phyloP scores from a whole-genome alignment of 106 monocot species.

The Narthecium ossifragum region DNA sequence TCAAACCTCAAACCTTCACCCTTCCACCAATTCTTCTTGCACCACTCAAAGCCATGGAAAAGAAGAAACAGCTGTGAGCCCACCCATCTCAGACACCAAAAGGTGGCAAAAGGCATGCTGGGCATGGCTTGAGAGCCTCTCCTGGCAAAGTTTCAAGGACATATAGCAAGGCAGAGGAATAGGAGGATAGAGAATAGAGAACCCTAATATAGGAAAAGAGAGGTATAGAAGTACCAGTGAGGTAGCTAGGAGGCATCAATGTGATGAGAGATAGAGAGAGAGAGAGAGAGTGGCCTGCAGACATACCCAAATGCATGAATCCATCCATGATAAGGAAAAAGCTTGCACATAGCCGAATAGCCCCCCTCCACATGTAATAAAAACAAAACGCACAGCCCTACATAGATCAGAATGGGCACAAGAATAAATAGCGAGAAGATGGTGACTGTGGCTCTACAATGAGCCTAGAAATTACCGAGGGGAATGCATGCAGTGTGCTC shows the following conservation, averaged over 20 bases:
- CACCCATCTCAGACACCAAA: conserved; percentile 2
- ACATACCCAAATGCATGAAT: conserved; percentile 13
- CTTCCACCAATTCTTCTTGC: conserved; percentile 19
- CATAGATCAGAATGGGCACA: background rate
- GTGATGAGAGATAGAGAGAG: conserved; percentile 5
- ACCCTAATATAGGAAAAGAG: conserved; percentile 16
- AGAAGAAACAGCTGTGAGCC: background rate
- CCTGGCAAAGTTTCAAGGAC: background rate
- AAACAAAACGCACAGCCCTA: conserved; percentile 1
- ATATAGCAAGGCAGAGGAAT: background rate
- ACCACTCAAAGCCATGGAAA: background rate
- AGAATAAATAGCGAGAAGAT: background rate
- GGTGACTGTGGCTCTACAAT: no score
- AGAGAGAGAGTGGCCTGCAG: conserved; percentile 10
- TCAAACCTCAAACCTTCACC: background rate
- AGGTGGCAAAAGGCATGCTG: conserved; percentile 8
- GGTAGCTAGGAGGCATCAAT: background rate
- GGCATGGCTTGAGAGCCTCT: background rate
- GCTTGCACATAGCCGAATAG: background rate
- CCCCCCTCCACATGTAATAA: background rate
- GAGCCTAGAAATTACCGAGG: background rate
- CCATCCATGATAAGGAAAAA: background rate
- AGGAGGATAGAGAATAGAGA: no score
- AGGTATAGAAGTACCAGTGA: background rate
- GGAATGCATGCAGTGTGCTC: no score